Evolutionary conservation across 2,329 filamentous ascomycete genomes (phyloP).

Genomic region (Xylariaceae sp.): DNA sequence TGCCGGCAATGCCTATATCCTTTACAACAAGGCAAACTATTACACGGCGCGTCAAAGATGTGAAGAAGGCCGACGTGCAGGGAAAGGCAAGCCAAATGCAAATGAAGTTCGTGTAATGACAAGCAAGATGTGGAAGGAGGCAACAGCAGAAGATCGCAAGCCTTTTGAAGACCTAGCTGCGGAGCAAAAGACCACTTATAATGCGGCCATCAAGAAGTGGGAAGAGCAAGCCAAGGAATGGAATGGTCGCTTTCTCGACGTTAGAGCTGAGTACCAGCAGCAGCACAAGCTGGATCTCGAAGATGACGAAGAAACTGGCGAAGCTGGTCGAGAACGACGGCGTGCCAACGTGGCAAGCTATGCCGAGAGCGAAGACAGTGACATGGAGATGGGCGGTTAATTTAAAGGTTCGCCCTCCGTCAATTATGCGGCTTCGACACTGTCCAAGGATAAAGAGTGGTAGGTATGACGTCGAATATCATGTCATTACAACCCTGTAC

Average conservation of each 20-base stretch:
- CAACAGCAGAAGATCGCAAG: slow-evolving; percentile 64
- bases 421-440: no score
- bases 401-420: no score
- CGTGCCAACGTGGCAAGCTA: slow-evolving; percentile 37
- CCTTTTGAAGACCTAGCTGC: slow-evolving; percentile 77
- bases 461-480: no score
- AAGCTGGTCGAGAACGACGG: slow-evolving; percentile 28
- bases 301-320: slow-evolving; percentile 21
- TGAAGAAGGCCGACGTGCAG: slow-evolving; percentile 62
- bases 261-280: slow-evolving; percentile 51
- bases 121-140: slow-evolving; percentile 87
- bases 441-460: no score
- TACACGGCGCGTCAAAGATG: slow-evolving; percentile 60
- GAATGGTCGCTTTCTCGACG: slow-evolving; percentile 63
- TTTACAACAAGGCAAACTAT: slow-evolving; percentile 79
- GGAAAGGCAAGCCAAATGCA: slow-evolving; percentile 63
- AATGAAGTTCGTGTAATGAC: slow-evolving; percentile 85
- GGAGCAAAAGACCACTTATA: slow-evolving; percentile 65
- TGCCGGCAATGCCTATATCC: slow-evolving; percentile 79
- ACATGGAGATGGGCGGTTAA: slow-evolving; percentile 27
- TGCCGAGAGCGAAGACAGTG: slow-evolving; percentile 38
- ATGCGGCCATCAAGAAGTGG: slow-evolving; percentile 55
- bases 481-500: no score
- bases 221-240: slow-evolving; percentile 64
- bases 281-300: slow-evolving; percentile 46